Evolutionary conservation across 2,329 filamentous ascomycete genomes (phyloP).

Genomic region (Purpureocillium lavendulum): DNA sequence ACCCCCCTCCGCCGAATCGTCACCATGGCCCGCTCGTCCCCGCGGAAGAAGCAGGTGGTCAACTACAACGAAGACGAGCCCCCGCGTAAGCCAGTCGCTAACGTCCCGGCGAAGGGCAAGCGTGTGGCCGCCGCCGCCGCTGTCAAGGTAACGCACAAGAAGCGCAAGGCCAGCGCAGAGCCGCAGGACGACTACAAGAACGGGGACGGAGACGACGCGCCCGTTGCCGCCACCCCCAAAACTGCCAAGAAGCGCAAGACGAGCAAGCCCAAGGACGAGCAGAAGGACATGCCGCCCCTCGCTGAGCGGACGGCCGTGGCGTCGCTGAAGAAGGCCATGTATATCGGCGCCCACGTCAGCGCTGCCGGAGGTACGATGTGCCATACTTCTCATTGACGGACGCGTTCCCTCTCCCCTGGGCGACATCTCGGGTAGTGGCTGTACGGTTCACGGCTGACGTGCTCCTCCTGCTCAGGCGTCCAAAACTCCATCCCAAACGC

Average conservation of each 20-base stretch:
- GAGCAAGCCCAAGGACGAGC: slow-evolving; percentile 20
- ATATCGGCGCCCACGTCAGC: slow-evolving; percentile 88
- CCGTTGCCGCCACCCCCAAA: slow-evolving; percentile 22
- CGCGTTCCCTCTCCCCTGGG: too few species aligned
- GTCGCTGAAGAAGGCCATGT: slow-evolving; percentile 62
- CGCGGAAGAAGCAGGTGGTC: slow-evolving; percentile 20
- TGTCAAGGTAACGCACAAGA: slow-evolving; percentile 2
- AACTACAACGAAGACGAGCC: slow-evolving; percentile 8
- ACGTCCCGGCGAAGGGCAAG: background rate
- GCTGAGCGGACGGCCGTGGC: slow-evolving; percentile 56
- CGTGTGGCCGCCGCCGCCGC: background rate
- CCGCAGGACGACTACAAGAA: slow-evolving; percentile 9
- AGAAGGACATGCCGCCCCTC: slow-evolving; percentile 49
- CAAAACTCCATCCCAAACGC: slow-evolving; percentile 80
- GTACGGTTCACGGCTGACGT: too few species aligned
- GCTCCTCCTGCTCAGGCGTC: slow-evolving; percentile 60
- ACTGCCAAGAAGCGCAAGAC: slow-evolving; percentile 34
- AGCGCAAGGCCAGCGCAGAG: slow-evolving; percentile 15
- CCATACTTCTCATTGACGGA: too few species aligned
- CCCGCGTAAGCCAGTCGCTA: slow-evolving; percentile 9
- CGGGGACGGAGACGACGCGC: slow-evolving; percentile 9
- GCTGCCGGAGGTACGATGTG: slow-evolving; percentile 75
- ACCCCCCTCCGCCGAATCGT: background rate
- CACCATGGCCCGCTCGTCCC: slow-evolving; percentile 25
- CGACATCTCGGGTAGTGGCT: too few species aligned